Evolutionary conservation across 1,284 basidiomycete species (phyloP).

Genomic region (Pseudomicrostroma phylloplanum): DNA sequence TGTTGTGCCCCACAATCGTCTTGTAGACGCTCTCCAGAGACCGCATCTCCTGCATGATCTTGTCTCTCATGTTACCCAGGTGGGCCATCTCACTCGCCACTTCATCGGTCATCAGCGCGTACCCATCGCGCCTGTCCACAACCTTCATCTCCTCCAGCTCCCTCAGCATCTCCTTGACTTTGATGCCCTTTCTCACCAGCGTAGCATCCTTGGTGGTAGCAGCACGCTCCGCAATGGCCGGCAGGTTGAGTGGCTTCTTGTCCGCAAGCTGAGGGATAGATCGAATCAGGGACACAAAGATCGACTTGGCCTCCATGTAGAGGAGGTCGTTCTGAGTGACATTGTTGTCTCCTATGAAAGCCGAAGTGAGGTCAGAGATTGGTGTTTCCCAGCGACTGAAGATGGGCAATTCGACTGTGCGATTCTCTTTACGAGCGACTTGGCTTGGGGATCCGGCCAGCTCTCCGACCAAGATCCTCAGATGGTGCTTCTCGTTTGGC

Average conservation of each 20-base stretch:
- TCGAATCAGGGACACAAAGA: constrained; percentile 93
- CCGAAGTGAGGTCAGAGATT: constrained; percentile 91
- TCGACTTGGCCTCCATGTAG: constrained; percentile 99
- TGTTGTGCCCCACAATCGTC: constrained; percentile 98
- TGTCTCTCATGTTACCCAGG: constrained; percentile 90
- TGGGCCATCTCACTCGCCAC: constrained; percentile 90
- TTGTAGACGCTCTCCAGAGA: constrained; percentile 93
- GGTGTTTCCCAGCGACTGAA: constrained; percentile 99
- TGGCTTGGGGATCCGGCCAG: constrained; percentile 84
- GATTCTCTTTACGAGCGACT: constrained; percentile 95
- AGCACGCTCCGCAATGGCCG: constrained; percentile 83
- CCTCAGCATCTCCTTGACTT: constrained; percentile 95
- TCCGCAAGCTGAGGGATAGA: constrained; percentile 80
- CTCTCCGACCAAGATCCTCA: constrained; percentile 91
- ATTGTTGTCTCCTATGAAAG: constrained; percentile 82
- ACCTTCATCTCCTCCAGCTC: constrained; percentile 88
- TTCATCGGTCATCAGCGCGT: constrained; percentile 93
- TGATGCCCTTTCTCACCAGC: constrained; percentile 91
- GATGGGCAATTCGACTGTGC: constrained; percentile 80
- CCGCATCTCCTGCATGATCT: constrained; percentile 85
- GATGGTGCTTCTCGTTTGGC: constrained; percentile 92
- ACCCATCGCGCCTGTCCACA: constrained; percentile 74
- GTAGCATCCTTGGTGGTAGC: constrained; percentile 94
- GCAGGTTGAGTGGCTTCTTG: constrained; percentile 78
- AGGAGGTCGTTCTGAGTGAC: constrained; percentile 97